phyloP scores from a whole-genome alignment of 2,329 filamentous ascomycete species.

The Venturia effusa region DNA sequence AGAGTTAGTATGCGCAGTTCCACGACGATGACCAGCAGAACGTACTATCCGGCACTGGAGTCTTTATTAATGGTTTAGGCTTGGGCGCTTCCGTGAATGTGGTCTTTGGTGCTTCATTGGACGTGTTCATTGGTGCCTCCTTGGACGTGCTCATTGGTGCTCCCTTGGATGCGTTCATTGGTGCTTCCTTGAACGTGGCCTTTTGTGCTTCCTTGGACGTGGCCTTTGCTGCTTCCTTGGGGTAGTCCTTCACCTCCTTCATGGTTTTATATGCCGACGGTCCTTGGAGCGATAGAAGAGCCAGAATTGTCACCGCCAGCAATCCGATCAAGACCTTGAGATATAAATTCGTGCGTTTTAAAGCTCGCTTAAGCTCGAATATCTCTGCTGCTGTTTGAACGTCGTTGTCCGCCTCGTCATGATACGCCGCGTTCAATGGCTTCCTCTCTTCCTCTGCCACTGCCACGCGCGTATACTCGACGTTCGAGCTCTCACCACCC shows the following conservation, averaged over 20 bases:
- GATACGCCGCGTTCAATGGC: background rate
- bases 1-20: background rate
- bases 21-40: background rate
- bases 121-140: too few relatives aligned
- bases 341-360: constrained; percentile 5
- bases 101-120: background rate
- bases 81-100: background rate
- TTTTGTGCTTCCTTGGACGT: background rate
- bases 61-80: constrained; percentile 3
- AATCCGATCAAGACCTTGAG: constrained; percentile 10
- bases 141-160: too few relatives aligned
- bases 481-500: background rate
- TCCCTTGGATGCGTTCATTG: too few relatives aligned
- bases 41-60: constrained; percentile 8
- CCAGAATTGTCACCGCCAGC: background rate
- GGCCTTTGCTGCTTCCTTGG: background rate
- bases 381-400: constrained; percentile 6
- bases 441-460: constrained; percentile 2
- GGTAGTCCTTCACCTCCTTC: background rate
- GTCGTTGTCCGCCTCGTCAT: background rate
- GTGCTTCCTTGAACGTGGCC: background rate
- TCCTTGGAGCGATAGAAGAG: background rate
- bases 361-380: constrained; percentile 4
- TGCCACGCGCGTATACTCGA: background rate
- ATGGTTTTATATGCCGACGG: background rate